Base-by-base conservation (phyloP, 495 filamentous ascomycete genomes). In the Xylaria curta region DNA sequence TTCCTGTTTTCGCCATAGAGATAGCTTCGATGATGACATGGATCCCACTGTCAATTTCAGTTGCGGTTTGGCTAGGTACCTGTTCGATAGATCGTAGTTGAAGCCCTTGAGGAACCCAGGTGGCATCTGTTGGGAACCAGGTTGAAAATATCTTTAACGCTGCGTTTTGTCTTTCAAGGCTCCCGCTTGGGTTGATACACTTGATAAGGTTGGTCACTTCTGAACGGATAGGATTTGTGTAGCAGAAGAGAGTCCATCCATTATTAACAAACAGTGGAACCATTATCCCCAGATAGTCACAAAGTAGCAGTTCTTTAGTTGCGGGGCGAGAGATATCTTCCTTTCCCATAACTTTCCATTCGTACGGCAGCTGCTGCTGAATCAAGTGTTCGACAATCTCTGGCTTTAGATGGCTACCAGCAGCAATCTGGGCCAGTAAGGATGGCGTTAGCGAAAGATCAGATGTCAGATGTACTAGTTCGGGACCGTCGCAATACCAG, bases 21-120 rank as follows among this genome's bases (percentile, higher is more conserved):
- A 40, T 28, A 19, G 74, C 74, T 21, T 73, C 24, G 24, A 71
- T 53, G 42, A 73, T 60, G 44, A 70, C 24, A 19, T 71, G 71
- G 9, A 73, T 36, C 3, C 49, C 62, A 24, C 67, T 68, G 26
- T 75, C 68, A 24, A 4, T n/a, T 49, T 38, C 19, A 19, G n/a
- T 15, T 42, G 59, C 17, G 17, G 12, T 24, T 51, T 40, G 61
- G 21, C 24, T 49, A 3, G 21, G n/a, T 0, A 62, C 12, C 24
- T 0, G 19, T 3, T 62, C 15, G 3, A 64, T n/a, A 8, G 19
- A 40, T 40, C 42, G 7, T n/a, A 0, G 4, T 26, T 15, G 6
- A 21, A 62, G 40, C 4, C 33, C 17, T 4, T 4, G 24, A 15
- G 44, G 63, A 24, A 36, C 1, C 61, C 26, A 66, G 4, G 63